Evolutionary conservation across 2,329 filamentous ascomycete genomes (phyloP), one percentile per base, ranked within the genome.

Genomic region (Pleomassaria siparia): DNA sequence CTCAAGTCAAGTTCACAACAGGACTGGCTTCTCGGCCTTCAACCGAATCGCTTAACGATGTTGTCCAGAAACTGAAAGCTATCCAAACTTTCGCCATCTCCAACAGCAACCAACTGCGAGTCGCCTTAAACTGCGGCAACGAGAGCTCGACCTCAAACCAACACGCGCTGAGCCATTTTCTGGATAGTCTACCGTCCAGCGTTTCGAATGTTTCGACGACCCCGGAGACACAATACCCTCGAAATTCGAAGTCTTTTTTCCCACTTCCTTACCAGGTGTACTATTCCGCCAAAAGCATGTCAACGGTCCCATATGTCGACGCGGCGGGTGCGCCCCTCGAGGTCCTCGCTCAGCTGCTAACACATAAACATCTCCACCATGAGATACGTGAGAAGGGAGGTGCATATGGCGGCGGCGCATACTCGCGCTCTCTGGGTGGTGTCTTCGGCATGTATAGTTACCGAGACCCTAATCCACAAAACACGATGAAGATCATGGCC

Each of bases 331-430:
- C 94, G 1, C 82, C 91, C 0, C 83, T 97, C 13, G 90, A 92
- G 61, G 87, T 97, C 32, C 83, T 99, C 18, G 85, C 91, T 11
- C 90, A 96, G 68, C 83, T 99, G 15, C 81, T 99, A 25, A 97
- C 92, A 0, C 92, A 99, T 75, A 96, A 96, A 72, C 89, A 96
- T 66, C 79, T 99, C 22, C 94, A 99, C 67, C 92, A 95, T 58
- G 94, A 97, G 72, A 96, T 99, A 56, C 88, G 94, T 46, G 94
- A 99, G 68, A 97, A 97, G 73, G 94, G 94, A 25, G 94, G 94
- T 29, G 94, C 94, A 0, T 99, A 99, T 59, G 94, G 94, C 36
- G 94, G 90, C 18, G 91, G 91, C 12, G 92, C 94, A 1, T 92
- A 90, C 67, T 86, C 88, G 36, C 84, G 85, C 20, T 83, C 87